A percentile compares a stretch with the other conserved stretches of the same genome.
These are phyloP conservation scores for Kitagawia praeruptora DNA, from an alignment of 129 eudicot genomes.

Conservation along the genomic window DNA sequence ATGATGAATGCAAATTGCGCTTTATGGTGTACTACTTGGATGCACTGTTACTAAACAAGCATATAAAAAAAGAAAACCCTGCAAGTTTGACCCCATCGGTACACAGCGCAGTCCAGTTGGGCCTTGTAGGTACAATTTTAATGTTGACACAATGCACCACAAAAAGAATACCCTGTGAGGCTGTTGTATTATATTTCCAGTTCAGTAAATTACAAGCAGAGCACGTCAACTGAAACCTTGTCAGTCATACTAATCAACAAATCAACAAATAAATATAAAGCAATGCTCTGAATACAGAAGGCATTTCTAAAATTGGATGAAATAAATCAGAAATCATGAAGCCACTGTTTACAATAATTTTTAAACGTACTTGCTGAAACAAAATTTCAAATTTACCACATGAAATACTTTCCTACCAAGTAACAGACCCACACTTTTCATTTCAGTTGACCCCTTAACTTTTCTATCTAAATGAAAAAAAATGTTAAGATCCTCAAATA, in stretches of 20 bases:
- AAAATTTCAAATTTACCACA: neutral
- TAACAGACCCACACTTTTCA: neutral
- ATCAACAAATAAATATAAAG: neutral
- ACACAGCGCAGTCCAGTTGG: neutral
- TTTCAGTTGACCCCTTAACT: neutral
- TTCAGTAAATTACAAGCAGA: neutral
- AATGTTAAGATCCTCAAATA: neutral
- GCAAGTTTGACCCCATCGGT: neutral
- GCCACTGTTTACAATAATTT: neutral
- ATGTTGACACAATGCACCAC: neutral
- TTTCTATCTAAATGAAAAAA: neutral
- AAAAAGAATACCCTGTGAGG: neutral
- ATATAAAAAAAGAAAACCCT: neutral
- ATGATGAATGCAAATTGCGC: neutral
- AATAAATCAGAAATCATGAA: neutral
- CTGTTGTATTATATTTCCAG: neutral
- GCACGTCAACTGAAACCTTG: neutral
- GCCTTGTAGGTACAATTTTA: neutral
- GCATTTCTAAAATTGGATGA: neutral
- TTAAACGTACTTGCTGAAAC: neutral
- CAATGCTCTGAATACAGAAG: neutral
- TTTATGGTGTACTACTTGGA: neutral
- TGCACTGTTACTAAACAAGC: neutral
- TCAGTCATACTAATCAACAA: neutral
- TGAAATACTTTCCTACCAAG: neutral